Base-by-base conservation (phyloP, 352 stramenopile species). In the Globisporangium cystogenes region DNA sequence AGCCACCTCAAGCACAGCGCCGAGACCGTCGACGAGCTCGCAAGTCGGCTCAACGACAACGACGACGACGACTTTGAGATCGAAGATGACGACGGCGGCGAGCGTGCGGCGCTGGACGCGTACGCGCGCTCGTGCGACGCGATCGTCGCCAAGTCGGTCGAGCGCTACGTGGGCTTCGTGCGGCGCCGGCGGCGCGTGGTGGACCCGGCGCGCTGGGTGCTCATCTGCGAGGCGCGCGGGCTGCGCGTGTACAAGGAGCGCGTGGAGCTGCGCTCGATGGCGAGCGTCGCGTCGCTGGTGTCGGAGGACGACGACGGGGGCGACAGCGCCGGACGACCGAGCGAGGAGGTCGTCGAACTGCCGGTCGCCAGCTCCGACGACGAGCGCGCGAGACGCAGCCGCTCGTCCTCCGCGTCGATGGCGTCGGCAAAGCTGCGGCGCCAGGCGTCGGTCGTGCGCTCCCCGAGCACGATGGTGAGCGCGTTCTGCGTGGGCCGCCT, bases 191-290 rank as follows among this genome's bases (percentile, higher is more conserved):
- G 59, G 18, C 65, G 65, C 42, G 60, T 61, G n/a, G 63, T 82
- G 40, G 68, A 82, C 51, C 31, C 55, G 7, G 43, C 48, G 36
- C 65, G 70, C 48, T 82, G 72, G 66, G 50, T 56, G 18, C 72
- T 71, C 37, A 57, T 87, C 59, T 68, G 60, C 47, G 55, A 57
- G 5, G 69, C 72, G 48, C 61, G 72, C 15, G 74, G 74, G 12
- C 51, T 87, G 15, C 64, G 70, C 33, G 51, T 87, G 16, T 87
- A 81, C 68, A 70, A 72, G 43, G 74, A 87, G 58, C 70, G 63
- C 20, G 57, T 75, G 18, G 69, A 78, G 47, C 20, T 36, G 21
- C 65, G 58, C n/a, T 33, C 26, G 26, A 47, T 50, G 15, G 43
- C 53, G 20, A 64, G 24, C 39, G 37, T 42, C 20, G 46, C 60